phyloP scores from a whole-genome alignment of 768 basidiomycete species.

The Ramaria sp. region DNA sequence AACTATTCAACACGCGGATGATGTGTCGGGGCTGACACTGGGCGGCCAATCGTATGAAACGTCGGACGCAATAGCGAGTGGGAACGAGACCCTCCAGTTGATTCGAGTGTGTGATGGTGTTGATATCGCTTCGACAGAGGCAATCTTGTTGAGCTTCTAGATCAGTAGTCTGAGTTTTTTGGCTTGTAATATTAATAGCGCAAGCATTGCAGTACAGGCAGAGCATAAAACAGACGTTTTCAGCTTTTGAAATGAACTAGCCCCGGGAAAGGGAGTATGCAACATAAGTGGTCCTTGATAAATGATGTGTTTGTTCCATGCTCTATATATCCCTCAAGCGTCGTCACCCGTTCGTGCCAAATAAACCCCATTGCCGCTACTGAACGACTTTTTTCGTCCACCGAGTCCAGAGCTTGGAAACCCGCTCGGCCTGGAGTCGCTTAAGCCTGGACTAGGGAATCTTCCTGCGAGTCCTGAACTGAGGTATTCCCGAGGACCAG shows the following conservation, averaged over 20 bases:
- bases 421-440: slow-evolving; percentile 15
- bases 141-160: slow-evolving; percentile 29
- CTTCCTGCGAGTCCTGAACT: slow-evolving; percentile 11
- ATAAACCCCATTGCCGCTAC: slow-evolving; percentile 30
- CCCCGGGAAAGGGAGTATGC: too few species aligned
- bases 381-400: slow-evolving; percentile 19
- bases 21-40: slow-evolving; percentile 40
- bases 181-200: not conserved
- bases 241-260: too few species aligned
- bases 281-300: too few species aligned
- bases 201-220: not conserved
- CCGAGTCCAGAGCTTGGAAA: slow-evolving; percentile 24
- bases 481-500: not conserved
- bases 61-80: slow-evolving; percentile 28
- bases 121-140: slow-evolving; percentile 38
- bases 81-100: slow-evolving; percentile 22
- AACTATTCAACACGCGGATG: slow-evolving; percentile 39
- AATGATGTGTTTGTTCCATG: not conserved
- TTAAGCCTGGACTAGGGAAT: slow-evolving; percentile 31
- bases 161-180: not conserved
- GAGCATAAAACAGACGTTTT: not conserved
- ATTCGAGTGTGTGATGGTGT: slow-evolving; percentile 26
- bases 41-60: slow-evolving; percentile 52
- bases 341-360: slow-evolving; percentile 27
- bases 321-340: slow-evolving; percentile 7